These are phyloP conservation scores for Nemania bipapillata DNA, from an alignment of 2,329 filamentous ascomycete species.

Conservation along the genomic window DNA sequence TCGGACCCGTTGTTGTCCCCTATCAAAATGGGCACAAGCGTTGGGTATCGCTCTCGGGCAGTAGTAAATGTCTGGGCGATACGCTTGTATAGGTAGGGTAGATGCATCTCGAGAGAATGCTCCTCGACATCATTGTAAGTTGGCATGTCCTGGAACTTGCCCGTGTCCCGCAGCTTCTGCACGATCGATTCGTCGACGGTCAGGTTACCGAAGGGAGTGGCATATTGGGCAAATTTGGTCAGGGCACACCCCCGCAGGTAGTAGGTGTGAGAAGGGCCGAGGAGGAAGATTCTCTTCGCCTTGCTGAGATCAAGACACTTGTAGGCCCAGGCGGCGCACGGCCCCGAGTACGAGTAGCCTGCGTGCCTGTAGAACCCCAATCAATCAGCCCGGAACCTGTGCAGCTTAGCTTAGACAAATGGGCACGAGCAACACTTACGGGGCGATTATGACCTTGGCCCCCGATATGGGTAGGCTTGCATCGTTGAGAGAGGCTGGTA, in stretches of 20 bases:
- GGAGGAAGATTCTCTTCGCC: slow-evolving; percentile 87
- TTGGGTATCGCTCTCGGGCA: slow-evolving; percentile 70
- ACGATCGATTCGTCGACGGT: slow-evolving; percentile 70
- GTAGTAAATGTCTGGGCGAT: slow-evolving; percentile 66
- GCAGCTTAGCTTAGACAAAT: slow-evolving; percentile 21
- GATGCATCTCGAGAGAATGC: slow-evolving; percentile 96
- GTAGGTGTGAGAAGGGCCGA: slow-evolving; percentile 91
- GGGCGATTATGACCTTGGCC: slow-evolving; percentile 88
- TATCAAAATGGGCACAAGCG: slow-evolving; percentile 85
- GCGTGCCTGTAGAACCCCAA: slow-evolving; percentile 73
- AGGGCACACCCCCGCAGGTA: slow-evolving; percentile 81
- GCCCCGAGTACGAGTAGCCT: slow-evolving; percentile 90
- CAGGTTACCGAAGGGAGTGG: slow-evolving; percentile 78
- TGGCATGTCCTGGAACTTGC: slow-evolving; percentile 73
- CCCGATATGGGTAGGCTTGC: slow-evolving; percentile 72
- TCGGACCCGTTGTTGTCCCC: slow-evolving; percentile 74
- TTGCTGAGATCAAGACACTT: slow-evolving; percentile 83
- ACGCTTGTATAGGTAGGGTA: slow-evolving; percentile 90
- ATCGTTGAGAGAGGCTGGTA: slow-evolving; percentile 73
- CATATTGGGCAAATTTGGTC: slow-evolving; percentile 75
- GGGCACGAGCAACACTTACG: slow-evolving; percentile 69
- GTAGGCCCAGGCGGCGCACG: slow-evolving; percentile 94
- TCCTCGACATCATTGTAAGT: slow-evolving; percentile 77
- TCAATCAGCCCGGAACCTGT: slow-evolving; percentile 29
- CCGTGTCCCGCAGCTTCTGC: slow-evolving; percentile 60